Percentiles rank a stretch among this genome's conserved stretches.
Evolutionary conservation across 2,329 filamentous ascomycete species (phyloP).

Genomic region (Raffaelea arxii): DNA sequence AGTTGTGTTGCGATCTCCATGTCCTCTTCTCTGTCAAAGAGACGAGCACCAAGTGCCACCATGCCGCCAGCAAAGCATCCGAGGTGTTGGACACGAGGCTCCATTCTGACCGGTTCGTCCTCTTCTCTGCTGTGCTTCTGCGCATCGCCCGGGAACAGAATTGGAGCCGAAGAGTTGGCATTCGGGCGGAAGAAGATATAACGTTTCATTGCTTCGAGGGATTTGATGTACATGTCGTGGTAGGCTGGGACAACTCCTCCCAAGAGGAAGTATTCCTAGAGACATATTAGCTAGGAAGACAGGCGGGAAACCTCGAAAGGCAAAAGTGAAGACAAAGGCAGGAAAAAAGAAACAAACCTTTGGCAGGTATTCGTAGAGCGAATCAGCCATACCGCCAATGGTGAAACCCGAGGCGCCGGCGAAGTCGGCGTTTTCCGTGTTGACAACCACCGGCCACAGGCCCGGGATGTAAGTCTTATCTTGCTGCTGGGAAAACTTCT

Average conservation of each 20-base stretch:
- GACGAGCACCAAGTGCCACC: constrained; percentile 28
- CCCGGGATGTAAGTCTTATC: constrained; percentile 59
- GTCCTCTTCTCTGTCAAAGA: constrained; percentile 17
- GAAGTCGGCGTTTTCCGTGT: constrained; percentile 45
- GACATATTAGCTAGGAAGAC: neutral
- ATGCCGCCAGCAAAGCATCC: constrained; percentile 34
- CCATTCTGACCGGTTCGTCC: constrained; percentile 32
- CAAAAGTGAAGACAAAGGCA: neutral
- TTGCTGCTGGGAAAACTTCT: constrained; percentile 56
- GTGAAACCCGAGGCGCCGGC: constrained; percentile 27
- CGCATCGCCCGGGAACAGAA: constrained; percentile 12
- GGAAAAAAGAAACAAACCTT: constrained; percentile 35
- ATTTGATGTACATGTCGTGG: constrained; percentile 51
- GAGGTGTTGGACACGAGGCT: constrained; percentile 29
- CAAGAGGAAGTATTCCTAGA: constrained; percentile 33
- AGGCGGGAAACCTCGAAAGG: too few relatives aligned
- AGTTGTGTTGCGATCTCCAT: constrained; percentile 37
- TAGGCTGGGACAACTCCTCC: constrained; percentile 57
- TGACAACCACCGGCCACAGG: constrained; percentile 59
- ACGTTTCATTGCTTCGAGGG: constrained; percentile 29
- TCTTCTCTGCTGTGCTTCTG: constrained; percentile 38
- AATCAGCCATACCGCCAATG: constrained; percentile 36
- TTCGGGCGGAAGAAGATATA: constrained; percentile 13
- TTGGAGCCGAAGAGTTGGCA: neutral
- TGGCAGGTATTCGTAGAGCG: constrained; percentile 49